Conservation (phyloP, 2,329 filamentous ascomycete genomes). For the Rutstroemia sp. region DNA sequence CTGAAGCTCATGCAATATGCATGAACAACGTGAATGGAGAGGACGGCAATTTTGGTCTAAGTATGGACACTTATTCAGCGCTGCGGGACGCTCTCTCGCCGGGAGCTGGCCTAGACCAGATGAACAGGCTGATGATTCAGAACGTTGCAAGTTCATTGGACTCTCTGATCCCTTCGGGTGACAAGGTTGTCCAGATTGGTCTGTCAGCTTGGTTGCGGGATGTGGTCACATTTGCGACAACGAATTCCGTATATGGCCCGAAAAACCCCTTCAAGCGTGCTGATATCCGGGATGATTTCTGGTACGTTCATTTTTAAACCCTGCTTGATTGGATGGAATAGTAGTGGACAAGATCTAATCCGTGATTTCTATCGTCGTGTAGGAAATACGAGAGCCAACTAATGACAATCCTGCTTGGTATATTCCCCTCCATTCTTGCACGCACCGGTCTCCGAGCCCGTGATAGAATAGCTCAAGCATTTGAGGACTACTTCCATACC, state of each 20-base stretch:
- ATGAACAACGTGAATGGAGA: conserved; percentile 31
- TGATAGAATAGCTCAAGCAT: conserved; percentile 19
- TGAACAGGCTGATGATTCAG: background rate
- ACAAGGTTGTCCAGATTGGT: background rate
- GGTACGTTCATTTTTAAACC: background rate
- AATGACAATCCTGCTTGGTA: conserved; percentile 18
- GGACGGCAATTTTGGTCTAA: conserved; percentile 16
- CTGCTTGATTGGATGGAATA: conserved; percentile 16
- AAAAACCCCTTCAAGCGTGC: conserved; percentile 1
- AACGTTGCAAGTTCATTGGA: conserved; percentile 1
- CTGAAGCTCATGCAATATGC: conserved; percentile 27
- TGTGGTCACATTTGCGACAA: background rate
- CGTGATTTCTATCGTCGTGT: background rate
- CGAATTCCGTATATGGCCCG: conserved; percentile 6
- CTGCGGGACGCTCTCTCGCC: background rate
- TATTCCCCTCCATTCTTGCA: conserved; percentile 10
- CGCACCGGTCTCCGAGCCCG: background rate
- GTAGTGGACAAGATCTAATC: conserved; percentile 1
- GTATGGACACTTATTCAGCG: background rate
- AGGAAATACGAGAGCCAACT: conserved; percentile 28
- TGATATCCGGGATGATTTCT: background rate
- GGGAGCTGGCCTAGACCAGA: background rate
- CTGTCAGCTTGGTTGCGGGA: background rate
- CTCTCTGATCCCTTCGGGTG: background rate
- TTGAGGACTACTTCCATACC: conserved; percentile 34